These are phyloP conservation scores for Dissophora globulifera DNA, from an alignment of 192 early-diverging fungal genomes.

Conservation along the genomic window DNA sequence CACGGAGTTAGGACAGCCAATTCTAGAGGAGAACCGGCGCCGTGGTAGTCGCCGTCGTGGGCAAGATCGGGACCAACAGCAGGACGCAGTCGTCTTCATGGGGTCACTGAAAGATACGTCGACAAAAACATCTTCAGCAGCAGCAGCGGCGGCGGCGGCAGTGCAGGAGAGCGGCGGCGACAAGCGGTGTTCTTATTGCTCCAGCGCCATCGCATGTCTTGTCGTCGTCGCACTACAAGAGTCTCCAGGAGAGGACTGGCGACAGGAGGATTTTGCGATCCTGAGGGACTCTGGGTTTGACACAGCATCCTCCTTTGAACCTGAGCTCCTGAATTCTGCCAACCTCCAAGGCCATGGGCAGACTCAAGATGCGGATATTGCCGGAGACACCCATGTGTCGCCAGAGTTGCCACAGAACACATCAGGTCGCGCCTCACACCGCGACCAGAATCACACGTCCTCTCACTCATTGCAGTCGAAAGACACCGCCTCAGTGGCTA, in stretches of 20 bases:
- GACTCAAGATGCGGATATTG: no score
- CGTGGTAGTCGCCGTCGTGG: background rate
- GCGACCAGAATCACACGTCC: no score
- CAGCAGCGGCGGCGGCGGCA: no score
- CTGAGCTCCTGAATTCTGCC: conserved; percentile 2
- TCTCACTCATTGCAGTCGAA: no score
- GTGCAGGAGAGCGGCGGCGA: no score
- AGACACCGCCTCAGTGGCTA: background rate
- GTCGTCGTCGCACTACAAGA: conserved; percentile 22
- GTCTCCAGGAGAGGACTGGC: background rate
- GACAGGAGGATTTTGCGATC: background rate
- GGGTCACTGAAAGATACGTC: no score
- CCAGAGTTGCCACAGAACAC: no score
- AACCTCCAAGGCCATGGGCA: no score
- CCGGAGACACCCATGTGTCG: no score
- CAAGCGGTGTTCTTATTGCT: conserved; percentile 33
- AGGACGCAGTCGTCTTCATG: no score
- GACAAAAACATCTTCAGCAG: no score
- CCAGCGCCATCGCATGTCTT: conserved; percentile 42
- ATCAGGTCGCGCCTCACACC: no score
- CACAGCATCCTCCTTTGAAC: background rate
- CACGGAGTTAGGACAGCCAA: conserved; percentile 1
- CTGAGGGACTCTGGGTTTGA: conserved; percentile 10
- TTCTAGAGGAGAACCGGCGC: conserved; percentile 1
- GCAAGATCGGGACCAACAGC: background rate